Evolutionary conservation across 768 basidiomycete species (phyloP), one percentile per base, ranked within the genome.

Genomic region (Russula dissimulans): DNA sequence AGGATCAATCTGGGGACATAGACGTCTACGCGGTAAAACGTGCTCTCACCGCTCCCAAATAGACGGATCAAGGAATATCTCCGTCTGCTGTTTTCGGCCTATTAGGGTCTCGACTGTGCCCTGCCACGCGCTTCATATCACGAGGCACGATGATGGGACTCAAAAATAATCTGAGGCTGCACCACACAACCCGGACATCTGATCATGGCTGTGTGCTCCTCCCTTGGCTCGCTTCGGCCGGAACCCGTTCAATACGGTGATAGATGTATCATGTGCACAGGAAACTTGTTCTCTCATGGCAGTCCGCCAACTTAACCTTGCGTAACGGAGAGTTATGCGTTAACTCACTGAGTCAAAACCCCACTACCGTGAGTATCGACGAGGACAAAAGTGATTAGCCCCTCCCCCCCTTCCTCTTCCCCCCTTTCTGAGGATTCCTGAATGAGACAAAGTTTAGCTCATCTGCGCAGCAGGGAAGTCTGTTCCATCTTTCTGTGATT

Each of bases 381-480:
- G 34, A 31, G 18, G 53, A 36, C 29, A 36, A 31, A 31, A 44
- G 34, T 43, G 38, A 54, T 26, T 17, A n/a, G 22, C 39, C 15
- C 14, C 31, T 26, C 22, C 22, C 22, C 22, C 22, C 22, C 22
- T 26, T 26, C 22, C 2, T 26, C 22, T 26, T 26, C 22, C 22
- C 22, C 22, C 22, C 22, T 26, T 26, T 26, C 22, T 26, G 22
- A 10, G 31, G 39, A 45, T 50, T 36, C 54, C 54, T 42, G 45
- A 47, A 46, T 12, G 45, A 54, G 52, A 50, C 36, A 31, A 34
- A 8, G 12, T 47, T 53, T 45, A 53, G 22, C 45, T 44, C 39
- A 48, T 41, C 22, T 61, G 61, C 61, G 61, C 61, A 62, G 56
- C 56, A 47, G 26, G 29, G 38, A 54, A 32, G 11, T 22, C 39